Percentiles rank a stretch among this genome's conserved stretches.
These are phyloP conservation scores for Ambrosiella cleistominuta DNA, from an alignment of 2,329 filamentous ascomycete genomes.

Conservation along the genomic window DNA sequence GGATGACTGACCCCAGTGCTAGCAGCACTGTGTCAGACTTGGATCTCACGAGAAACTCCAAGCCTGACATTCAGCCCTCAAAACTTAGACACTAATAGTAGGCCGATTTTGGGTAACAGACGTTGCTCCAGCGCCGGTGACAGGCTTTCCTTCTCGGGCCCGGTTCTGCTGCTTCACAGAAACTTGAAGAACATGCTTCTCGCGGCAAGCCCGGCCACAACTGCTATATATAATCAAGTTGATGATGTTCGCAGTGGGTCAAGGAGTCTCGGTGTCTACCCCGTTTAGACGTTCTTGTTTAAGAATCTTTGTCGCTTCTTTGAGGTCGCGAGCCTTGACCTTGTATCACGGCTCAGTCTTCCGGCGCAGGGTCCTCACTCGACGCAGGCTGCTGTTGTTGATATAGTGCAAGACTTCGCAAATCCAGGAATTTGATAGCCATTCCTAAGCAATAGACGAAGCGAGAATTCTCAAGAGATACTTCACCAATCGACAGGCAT, in stretches of 20 bases:
- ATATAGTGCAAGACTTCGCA: slow-evolving; percentile 5
- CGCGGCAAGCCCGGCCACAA: slow-evolving; percentile 1
- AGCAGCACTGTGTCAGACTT: too few species aligned
- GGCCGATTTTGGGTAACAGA: background rate
- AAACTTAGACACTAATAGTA: background rate
- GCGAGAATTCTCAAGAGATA: slow-evolving; percentile 2
- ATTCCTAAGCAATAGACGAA: background rate
- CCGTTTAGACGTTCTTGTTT: slow-evolving; percentile 1
- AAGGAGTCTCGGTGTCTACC: background rate
- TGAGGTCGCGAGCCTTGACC: slow-evolving; percentile 5
- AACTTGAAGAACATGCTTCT: background rate
- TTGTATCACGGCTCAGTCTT: slow-evolving; percentile 9
- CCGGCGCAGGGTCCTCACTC: slow-evolving; percentile 5
- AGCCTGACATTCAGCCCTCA: background rate
- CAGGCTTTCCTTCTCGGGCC: background rate
- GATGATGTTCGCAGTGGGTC: background rate
- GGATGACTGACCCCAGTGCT: too few species aligned
- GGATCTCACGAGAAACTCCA: background rate
- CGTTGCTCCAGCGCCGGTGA: background rate
- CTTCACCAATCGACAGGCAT: slow-evolving; percentile 1
- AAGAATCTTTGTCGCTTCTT: background rate
- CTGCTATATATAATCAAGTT: slow-evolving; percentile 1
- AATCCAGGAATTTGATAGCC: slow-evolving; percentile 9
- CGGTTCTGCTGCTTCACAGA: background rate
- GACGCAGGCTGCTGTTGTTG: background rate